A percentile compares a stretch with the other conserved stretches of the same genome.
Evolutionary conservation across 116 monocot species (phyloP).

Genomic region (Phalaenopsis hybrid): DNA sequence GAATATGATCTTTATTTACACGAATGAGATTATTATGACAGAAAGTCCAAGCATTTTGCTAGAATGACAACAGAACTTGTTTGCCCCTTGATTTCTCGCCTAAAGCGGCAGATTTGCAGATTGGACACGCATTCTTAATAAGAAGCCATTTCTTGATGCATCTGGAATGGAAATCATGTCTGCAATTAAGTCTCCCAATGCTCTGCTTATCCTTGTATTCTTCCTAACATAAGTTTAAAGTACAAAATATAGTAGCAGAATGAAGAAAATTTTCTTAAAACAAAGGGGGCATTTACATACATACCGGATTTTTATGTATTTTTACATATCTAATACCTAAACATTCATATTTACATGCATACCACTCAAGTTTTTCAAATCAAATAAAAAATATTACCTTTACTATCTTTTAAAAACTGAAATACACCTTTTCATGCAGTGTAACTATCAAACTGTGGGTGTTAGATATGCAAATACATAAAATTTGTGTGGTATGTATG

Average conservation of each 20-base stretch:
- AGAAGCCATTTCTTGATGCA: conserved; percentile 81
- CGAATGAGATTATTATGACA: background rate
- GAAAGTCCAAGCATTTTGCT: background rate
- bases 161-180: conserved; percentile 56
- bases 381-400: too few relatives aligned
- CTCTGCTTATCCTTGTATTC: conserved; percentile 44
- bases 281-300: background rate
- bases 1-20: conserved; percentile 5
- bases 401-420: too few relatives aligned
- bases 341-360: too few relatives aligned
- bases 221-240: conserved; percentile 41
- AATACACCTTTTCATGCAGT: too few relatives aligned
- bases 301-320: too few relatives aligned
- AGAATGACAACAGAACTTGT: conserved; percentile 3
- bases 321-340: too few relatives aligned
- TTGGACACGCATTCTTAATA: conserved; percentile 72
- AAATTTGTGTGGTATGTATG: too few relatives aligned
- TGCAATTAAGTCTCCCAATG: conserved; percentile 53
- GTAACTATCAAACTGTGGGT: too few relatives aligned
- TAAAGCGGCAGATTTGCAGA: conserved; percentile 59
- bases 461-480: too few relatives aligned
- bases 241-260: background rate
- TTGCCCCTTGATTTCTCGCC: conserved; percentile 19
- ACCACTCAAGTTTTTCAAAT: too few relatives aligned
- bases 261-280: background rate